Conservation (phyloP, 305 asterid genomes). For the Ajuga reptans region DNA sequence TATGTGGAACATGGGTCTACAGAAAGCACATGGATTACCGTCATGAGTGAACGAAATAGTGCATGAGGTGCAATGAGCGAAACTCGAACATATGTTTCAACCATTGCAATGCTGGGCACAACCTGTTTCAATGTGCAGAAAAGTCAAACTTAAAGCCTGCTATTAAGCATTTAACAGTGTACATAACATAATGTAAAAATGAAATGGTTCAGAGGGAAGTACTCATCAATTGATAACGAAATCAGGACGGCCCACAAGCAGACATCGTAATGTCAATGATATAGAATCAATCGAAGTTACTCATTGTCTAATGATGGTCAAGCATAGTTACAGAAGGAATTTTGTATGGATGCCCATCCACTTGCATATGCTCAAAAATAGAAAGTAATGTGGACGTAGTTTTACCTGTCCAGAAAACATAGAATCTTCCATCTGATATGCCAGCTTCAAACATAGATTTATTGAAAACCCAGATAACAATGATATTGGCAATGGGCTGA, state of each 20-base stretch:
- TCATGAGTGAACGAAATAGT: slow-evolving; percentile 73
- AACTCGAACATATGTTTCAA: slow-evolving; percentile 90
- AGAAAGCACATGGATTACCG: slow-evolving; percentile 35
- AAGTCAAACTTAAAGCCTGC: slow-evolving; percentile 12
- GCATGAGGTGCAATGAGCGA: slow-evolving; percentile 88
- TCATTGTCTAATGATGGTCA: not conserved
- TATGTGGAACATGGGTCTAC: not conserved
- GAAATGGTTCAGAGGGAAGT: not conserved
- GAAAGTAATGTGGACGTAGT: slow-evolving; percentile 7
- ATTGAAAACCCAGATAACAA: slow-evolving; percentile 79
- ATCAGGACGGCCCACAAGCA: slow-evolving; percentile 7
- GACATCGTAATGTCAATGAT: not conserved
- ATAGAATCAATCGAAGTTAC: slow-evolving; percentile 4
- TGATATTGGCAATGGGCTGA: slow-evolving; percentile 79
- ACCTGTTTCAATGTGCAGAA: slow-evolving; percentile 49
- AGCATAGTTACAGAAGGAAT: not conserved
- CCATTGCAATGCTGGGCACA: slow-evolving; percentile 95
- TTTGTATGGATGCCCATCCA: slow-evolving; percentile 3
- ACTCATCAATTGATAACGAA: not conserved
- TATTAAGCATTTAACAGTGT: not conserved
- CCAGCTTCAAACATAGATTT: slow-evolving; percentile 80
- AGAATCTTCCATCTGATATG: slow-evolving; percentile 76
- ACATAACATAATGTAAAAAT: not conserved
- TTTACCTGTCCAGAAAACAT: slow-evolving; percentile 95
- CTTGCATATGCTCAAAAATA: slow-evolving; percentile 18